Percentiles rank a stretch among this genome's conserved stretches.
phyloP scores from a whole-genome alignment of 202 grass and related monocot genomes.

The Carex sylvatica region DNA sequence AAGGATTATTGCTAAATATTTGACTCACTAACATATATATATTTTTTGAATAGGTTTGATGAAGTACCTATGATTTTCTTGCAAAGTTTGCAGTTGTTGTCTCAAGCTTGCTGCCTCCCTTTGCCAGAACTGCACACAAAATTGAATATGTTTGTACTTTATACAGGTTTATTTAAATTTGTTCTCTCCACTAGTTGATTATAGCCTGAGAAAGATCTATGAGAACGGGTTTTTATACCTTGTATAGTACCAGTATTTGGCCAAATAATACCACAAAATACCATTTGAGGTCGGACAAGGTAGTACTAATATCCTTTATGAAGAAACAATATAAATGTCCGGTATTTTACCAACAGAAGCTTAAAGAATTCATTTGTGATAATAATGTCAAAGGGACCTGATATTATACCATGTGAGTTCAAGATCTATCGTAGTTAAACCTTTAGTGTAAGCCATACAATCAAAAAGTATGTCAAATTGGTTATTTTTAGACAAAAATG shows the following conservation, averaged over 20 bases:
- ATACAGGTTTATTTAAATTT: not conserved
- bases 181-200: not conserved
- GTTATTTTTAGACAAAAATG: not conserved
- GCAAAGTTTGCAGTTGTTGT: slow-evolving; percentile 94
- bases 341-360: not conserved
- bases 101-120: slow-evolving; percentile 97
- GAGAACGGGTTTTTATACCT: not conserved
- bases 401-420: not conserved
- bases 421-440: not conserved
- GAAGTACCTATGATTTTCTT: slow-evolving; percentile 86
- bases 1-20: not conserved
- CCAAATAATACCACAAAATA: not conserved
- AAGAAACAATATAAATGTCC: not conserved
- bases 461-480: not conserved
- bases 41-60: slow-evolving; percentile 28
- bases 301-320: not conserved
- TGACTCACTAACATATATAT: not conserved
- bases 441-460: not conserved
- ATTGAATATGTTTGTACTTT: slow-evolving; percentile 32
- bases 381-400: not conserved
- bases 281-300: not conserved
- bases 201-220: not conserved
- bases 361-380: not conserved
- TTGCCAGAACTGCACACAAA: slow-evolving; percentile 75
- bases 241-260: not conserved